Base-by-base conservation (phyloP, 164 flowering plant species). In the Macadamia tetraphylla region DNA sequence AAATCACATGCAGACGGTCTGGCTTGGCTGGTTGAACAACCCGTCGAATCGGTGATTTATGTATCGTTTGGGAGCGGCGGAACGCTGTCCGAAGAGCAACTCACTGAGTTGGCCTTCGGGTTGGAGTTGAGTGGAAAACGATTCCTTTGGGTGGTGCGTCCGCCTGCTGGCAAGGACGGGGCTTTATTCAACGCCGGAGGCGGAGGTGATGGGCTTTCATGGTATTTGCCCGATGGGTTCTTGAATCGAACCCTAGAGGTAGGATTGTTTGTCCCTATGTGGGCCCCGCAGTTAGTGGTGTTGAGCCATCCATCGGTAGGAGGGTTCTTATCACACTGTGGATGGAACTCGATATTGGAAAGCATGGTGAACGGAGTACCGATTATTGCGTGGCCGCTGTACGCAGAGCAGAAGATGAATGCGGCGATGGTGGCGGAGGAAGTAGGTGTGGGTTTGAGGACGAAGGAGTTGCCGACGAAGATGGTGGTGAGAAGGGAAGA, bases 11-110 rank as follows among this genome's bases (percentile, higher is more conserved):
- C 3, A 29, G 68, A 72, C 29, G 32, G 67, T 9, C 1, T 73
- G 9, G 30, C 46, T 0, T 81, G 82, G 85, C 40, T 81, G 3
- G 69, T 71, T 52, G 17, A n/a, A 42, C 86, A 83, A 35, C 81
- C 81, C 1, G 40, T 35, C 3, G 40, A 35, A 35, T 35, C 40
- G 40, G 40, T 35, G 40, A 35, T 35, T 35, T 35, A 35, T 35
- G 40, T 35, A 35, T 35, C 40, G 40, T 35, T 35, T 0, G 40
- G 40, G 40, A 35, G 40, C 40, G 40, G 0, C 5, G 40, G 40
- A 35, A 35, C 46, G 1, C 79, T 81, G 85, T 29, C 79, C 2
- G 69, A 73, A 42, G 23, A n/a, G 46, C 86, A 83, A 42, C 81
- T 80, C 1, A 59, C 56, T 2, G 80, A 81, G 71, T 35, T 81